These are phyloP conservation scores for Verticillium dahliae DNA, from an alignment of 2,329 filamentous ascomycete genomes.

Conservation along the genomic window DNA sequence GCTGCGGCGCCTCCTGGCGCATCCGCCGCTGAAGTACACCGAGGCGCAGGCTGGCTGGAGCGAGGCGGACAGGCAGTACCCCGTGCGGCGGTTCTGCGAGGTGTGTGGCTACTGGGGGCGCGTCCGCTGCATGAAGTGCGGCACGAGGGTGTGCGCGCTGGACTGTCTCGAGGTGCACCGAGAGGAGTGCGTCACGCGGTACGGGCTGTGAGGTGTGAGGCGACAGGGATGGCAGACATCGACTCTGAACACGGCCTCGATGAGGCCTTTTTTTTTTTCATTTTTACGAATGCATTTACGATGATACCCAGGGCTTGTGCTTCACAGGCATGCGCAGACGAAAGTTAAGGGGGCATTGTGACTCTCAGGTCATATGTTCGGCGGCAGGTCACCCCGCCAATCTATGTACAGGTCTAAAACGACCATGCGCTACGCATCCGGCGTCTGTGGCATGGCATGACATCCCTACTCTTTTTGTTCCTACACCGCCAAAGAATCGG, in stretches of 20 bases:
- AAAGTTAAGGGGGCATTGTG: background rate
- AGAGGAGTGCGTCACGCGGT: constrained; percentile 63
- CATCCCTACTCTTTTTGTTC: background rate
- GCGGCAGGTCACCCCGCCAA: background rate
- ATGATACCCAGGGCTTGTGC: background rate
- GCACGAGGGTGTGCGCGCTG: constrained; percentile 69
- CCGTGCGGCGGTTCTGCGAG: constrained; percentile 63
- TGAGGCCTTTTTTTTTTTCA: no score
- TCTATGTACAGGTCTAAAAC: background rate
- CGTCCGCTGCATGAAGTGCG: constrained; percentile 71
- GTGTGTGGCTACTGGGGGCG: constrained; percentile 79
- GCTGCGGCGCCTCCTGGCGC: constrained; percentile 56
- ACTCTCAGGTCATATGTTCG: background rate
- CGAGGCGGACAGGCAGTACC: constrained; percentile 38
- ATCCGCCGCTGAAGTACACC: constrained; percentile 60
- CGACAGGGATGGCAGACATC: no score
- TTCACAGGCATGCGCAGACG: background rate
- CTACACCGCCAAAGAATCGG: background rate
- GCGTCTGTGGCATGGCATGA: background rate
- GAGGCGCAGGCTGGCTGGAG: constrained; percentile 49
- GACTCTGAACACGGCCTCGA: no score
- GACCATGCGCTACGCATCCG: background rate
- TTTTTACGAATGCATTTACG: background rate
- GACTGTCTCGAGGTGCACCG: constrained; percentile 68
- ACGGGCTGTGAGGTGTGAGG: constrained; percentile 34